phyloP scores from a whole-genome alignment of 2,329 filamentous ascomycete genomes.

The Paraphaeosphaeria sporulosa region DNA sequence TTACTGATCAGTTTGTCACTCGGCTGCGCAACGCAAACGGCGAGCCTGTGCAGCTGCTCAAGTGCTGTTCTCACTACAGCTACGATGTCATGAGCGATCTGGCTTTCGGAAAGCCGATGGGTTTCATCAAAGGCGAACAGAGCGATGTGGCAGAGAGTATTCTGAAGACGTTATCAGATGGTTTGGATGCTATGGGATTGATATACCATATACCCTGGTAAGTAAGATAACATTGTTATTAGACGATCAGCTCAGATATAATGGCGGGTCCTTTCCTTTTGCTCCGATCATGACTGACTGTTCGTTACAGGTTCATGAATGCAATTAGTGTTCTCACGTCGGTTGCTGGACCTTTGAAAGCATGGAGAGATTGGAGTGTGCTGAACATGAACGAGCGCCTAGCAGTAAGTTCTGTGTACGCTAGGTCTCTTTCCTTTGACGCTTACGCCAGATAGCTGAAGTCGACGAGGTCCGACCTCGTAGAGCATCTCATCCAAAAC shows the following conservation, averaged over 20 bases:
- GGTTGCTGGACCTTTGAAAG: conserved; percentile 35
- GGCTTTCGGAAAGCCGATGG: conserved; percentile 54
- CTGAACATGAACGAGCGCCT: conserved; percentile 32
- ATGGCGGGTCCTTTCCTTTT: neutral
- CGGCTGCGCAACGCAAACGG: conserved; percentile 28
- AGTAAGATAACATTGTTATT: too few species aligned
- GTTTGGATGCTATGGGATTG: conserved; percentile 29
- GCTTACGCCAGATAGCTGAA: conserved; percentile 21
- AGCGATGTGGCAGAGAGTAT: conserved; percentile 30
- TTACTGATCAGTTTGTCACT: conserved; percentile 31
- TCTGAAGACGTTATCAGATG: conserved; percentile 43
- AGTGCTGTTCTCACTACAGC: conserved; percentile 53
- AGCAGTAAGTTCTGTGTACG: conserved; percentile 21
- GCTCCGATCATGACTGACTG: neutral
- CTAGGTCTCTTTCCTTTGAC: too few species aligned
- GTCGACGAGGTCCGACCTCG: conserved; percentile 27
- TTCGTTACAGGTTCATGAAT: conserved; percentile 28
- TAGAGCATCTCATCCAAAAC: conserved; percentile 31
- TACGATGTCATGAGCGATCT: conserved; percentile 58
- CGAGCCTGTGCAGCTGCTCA: conserved; percentile 46
- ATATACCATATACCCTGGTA: conserved; percentile 38
- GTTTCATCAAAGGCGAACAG: conserved; percentile 46
- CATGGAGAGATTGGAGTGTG: conserved; percentile 35
- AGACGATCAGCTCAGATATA: too few species aligned
- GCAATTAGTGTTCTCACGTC: conserved; percentile 27